phyloP scores from a whole-genome alignment of 306 rosid genomes.

The Mucuna pruriens region DNA sequence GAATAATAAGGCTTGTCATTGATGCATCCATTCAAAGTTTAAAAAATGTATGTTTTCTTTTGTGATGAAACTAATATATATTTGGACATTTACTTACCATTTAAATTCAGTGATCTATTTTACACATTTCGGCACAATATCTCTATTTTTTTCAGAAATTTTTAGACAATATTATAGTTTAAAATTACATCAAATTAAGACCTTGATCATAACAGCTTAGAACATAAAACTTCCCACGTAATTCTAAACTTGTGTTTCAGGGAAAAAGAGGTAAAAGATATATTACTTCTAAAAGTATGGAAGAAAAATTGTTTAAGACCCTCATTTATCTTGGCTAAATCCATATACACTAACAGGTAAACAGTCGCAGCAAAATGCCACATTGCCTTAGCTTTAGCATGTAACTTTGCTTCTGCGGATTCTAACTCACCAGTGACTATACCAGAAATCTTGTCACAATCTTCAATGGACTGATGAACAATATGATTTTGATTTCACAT shows the following conservation, averaged over 20 bases:
- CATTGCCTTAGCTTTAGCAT: not conserved
- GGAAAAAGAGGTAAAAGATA: not conserved
- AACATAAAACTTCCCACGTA: not conserved
- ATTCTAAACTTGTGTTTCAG: not conserved
- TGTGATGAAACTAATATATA: not conserved
- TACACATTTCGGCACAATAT: not conserved
- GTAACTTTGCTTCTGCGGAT: not conserved
- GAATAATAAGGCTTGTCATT: not conserved
- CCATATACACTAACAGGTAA: not conserved
- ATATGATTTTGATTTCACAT: constrained; percentile 15
- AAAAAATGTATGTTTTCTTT: not conserved
- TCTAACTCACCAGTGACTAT: not conserved
- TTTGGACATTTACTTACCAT: not conserved
- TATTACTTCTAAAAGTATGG: not conserved
- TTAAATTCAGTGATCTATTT: not conserved
- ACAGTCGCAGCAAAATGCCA: not conserved
- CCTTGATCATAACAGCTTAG: not conserved
- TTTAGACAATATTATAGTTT: not conserved
- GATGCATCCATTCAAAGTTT: not conserved
- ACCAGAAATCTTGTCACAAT: not conserved
- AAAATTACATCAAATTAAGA: not conserved
- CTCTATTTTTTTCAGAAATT: not conserved
- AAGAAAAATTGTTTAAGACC: not conserved
- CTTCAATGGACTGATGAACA: not conserved
- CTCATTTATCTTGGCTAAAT: not conserved